Evolutionary conservation across 225 moss, liverwort and hornwort species (phyloP), one percentile per base, ranked within the genome.

Genomic region (Physcomitrium patens): DNA sequence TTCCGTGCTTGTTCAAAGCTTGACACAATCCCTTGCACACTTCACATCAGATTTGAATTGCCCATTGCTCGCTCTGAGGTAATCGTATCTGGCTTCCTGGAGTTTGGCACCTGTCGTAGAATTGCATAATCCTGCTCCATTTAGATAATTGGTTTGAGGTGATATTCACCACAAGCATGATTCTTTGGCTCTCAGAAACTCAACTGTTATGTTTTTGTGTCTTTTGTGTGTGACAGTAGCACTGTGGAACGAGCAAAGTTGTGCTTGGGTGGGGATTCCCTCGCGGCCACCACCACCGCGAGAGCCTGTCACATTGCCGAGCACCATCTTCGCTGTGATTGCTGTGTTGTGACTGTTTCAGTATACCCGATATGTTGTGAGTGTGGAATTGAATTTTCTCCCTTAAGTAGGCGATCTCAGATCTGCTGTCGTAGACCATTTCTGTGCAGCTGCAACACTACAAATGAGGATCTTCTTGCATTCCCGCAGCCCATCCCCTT

Each of bases 221-320:
- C 63, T 24, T 24, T 59, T 70, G 59, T 24, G 22, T 68, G 74
- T 70, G 83, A 83, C 83, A 63, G 72, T 86, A 53, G 78, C 83
- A 22, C 55, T 80, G 9, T 86, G 86, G 86, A 86, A 80, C 60
- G 86, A 83, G 81, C 86, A 86, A 70, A 75, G 86, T 18, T 79
- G 86, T 55, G 78, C 60, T 48, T 86, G 86, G 86, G 86, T 86
- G 78, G 86, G 86, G 69, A 73, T 69, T 62, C 81, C 83, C 83
- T 71, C 86, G 42, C 86, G 83, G 52, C 86, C 78, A n/a, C 86
- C 83, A 41, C 83, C 80, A 17, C 81, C 86, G 4, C 86, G 69
- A 67, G 80, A 86, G 50, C 83, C 86, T 16, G 78, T 82, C 63
- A 86, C 83, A 69, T 83, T 74, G 79, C 75, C 51, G 5, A 37